Evolutionary conservation across 2,329 filamentous ascomycete genomes (phyloP).

Genomic region (Colletotrichum chlorophyti): DNA sequence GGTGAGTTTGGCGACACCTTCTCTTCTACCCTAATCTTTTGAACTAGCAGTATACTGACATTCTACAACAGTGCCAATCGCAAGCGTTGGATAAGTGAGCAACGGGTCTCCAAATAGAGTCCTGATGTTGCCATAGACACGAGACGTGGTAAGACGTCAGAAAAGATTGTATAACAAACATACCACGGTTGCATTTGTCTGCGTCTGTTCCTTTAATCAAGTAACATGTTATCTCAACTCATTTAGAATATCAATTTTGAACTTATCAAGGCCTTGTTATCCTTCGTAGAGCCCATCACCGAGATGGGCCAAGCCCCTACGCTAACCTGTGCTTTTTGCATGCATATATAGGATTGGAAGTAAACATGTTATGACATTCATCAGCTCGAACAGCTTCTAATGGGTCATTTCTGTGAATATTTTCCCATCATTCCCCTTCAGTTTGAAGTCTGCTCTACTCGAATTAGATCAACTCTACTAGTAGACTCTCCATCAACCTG

Average conservation of each 20-base stretch:
- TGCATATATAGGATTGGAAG: too few relatives aligned
- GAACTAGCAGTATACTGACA: neutral
- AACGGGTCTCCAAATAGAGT: neutral
- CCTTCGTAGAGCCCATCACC: too few relatives aligned
- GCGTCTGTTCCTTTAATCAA: neutral
- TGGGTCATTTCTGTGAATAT: too few relatives aligned
- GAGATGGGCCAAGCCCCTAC: too few relatives aligned
- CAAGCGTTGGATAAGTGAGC: slow-evolving; percentile 26
- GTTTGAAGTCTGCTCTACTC: too few relatives aligned
- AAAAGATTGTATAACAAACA: slow-evolving; percentile 7
- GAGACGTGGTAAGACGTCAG: neutral
- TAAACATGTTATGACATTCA: too few relatives aligned
- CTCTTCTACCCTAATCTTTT: neutral
- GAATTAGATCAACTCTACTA: too few relatives aligned
- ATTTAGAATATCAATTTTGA: slow-evolving; percentile 1
- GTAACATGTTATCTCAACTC: neutral
- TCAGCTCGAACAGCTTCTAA: too few relatives aligned
- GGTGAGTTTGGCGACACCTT: slow-evolving; percentile 19
- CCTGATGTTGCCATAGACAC: neutral
- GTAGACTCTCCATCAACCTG: too few relatives aligned
- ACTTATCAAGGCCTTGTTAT: too few relatives aligned
- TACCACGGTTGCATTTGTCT: neutral
- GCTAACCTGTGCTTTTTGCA: too few relatives aligned
- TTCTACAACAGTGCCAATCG: slow-evolving; percentile 23
- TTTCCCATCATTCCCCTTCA: too few relatives aligned